Base-by-base conservation (phyloP, 257 asterid genomes). In the Salvia miltiorrhiza region DNA sequence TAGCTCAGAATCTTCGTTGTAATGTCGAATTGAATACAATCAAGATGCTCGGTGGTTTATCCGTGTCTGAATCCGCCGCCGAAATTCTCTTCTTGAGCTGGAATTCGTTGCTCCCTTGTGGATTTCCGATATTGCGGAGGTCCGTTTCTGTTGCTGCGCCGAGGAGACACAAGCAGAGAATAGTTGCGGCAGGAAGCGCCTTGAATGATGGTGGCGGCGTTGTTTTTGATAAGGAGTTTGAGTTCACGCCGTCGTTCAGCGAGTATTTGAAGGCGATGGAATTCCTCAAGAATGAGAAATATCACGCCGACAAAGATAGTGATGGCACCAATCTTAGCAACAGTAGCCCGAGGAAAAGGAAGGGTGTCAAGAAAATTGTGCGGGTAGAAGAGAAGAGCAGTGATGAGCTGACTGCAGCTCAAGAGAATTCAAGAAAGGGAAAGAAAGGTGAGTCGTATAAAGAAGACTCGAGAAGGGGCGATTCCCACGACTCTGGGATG, bases 181-280 rank as follows among this genome's bases (percentile, higher is more conserved):
- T 63, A 65, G 63, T 67, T 44, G 21, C 68, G 7, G 47, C 73
- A 5, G 70, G 64, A 52, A 60, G 81, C 69, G 70, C 75, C 14
- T 58, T 50, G 28, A 75, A 63, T 47, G 77, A 75, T 65, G 82
- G 76, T n/a, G 63, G 64, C 17, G 81, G 80, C 24, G 10, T 28
- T 40, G 72, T 74, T 54, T 54, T 83, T 45, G 89, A 82, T 48
- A 80, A 87, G 71, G 92, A 84, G 24, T 62, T 79, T 43, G 90
- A 86, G 69, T 89, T 91, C 66, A 84, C 76, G 77, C 93, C 93
- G 47, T 81, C 97, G 37, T 93, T 93, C 64, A 87, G 80, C 57
- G 98, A 93, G 74, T 90, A 86, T 73, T 44, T 93, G 88, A 90
- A 93, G 85, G 92, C 86, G 56, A 63, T 93, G 97, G 95, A 90